Conservation (phyloP, 2,329 filamentous ascomycete species). For the Sclerotinia spermophila region DNA sequence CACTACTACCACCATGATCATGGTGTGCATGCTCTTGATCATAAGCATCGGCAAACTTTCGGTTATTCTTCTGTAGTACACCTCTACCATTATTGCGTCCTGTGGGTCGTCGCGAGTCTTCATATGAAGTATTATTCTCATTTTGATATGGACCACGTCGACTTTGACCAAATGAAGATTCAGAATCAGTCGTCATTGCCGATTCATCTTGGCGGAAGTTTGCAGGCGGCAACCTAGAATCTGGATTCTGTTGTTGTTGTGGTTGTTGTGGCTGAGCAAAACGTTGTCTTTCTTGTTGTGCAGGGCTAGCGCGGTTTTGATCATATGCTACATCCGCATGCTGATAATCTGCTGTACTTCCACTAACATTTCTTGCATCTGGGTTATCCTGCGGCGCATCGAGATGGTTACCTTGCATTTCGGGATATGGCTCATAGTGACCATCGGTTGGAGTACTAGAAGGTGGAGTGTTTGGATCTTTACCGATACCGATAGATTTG, state of each 20-base stretch:
- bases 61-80: conserved; percentile 78
- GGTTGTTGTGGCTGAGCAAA: conserved; percentile 41
- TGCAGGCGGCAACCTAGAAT: conserved; percentile 30
- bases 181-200: conserved; percentile 33
- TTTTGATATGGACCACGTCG: conserved; percentile 24
- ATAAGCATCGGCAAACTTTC: conserved; percentile 83
- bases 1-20: conserved; percentile 72
- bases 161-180: conserved; percentile 33
- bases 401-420: conserved; percentile 27
- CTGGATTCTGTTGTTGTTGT: conserved; percentile 38
- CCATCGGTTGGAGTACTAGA: conserved; percentile 26
- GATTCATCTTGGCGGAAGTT: conserved; percentile 34
- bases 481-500: conserved; percentile 59
- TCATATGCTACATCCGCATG: conserved; percentile 33
- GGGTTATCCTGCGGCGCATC: conserved; percentile 28
- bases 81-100: conserved; percentile 38
- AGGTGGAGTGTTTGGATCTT: conserved; percentile 41
- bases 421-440: conserved; percentile 29
- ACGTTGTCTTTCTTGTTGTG: conserved; percentile 42
- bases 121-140: conserved; percentile 25
- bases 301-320: conserved; percentile 30
- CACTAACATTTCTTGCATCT: conserved; percentile 28
- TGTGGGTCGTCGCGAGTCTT: conserved; percentile 28
- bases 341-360: conserved; percentile 25
- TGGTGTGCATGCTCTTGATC: conserved; percentile 67